These are phyloP conservation scores for Ceratocystiopsis brevicomis DNA, from an alignment of 2,329 filamentous ascomycete genomes.

Conservation along the genomic window DNA sequence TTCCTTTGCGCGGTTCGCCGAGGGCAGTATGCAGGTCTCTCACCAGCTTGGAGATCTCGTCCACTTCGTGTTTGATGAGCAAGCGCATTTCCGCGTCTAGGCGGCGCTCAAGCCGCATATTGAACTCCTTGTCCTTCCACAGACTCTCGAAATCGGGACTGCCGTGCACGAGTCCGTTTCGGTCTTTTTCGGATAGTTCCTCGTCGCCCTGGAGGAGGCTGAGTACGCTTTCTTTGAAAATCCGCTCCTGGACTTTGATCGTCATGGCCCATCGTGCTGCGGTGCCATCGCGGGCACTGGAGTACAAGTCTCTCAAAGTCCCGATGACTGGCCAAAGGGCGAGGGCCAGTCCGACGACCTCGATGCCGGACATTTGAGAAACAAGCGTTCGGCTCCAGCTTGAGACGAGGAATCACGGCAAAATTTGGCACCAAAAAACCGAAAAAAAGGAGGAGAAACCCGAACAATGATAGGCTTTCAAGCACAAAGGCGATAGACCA, in stretches of 20 bases:
- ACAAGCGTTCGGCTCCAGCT: not conserved
- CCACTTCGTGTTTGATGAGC: slow-evolving; percentile 5
- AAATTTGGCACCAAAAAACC: not conserved
- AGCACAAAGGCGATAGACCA: not conserved
- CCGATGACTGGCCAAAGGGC: slow-evolving; percentile 7
- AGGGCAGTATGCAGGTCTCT: not conserved
- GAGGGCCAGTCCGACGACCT: slow-evolving; percentile 6
- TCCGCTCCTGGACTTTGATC: slow-evolving; percentile 8
- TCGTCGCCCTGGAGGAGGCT: slow-evolving; percentile 7
- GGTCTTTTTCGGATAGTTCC: slow-evolving; percentile 7
- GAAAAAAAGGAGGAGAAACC: not conserved
- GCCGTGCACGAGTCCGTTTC: slow-evolving; percentile 5
- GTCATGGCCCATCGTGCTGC: slow-evolving; percentile 3
- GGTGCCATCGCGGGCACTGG: slow-evolving; percentile 3
- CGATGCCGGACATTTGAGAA: slow-evolving; percentile 6
- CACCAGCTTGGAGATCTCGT: slow-evolving; percentile 5
- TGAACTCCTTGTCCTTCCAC: slow-evolving; percentile 8
- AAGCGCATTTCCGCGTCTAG: slow-evolving; percentile 5
- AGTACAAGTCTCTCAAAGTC: slow-evolving; percentile 5
- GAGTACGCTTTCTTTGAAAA: slow-evolving; percentile 8
- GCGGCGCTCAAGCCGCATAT: slow-evolving; percentile 4
- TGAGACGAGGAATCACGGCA: not conserved
- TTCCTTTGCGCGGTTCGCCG: slow-evolving; percentile 2
- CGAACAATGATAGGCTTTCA: not conserved
- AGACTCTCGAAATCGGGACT: slow-evolving; percentile 5